A percentile compares a stretch with the other conserved stretches of the same genome.
Conservation (phyloP, 139 green algal species). For the Picochlorum sp. region DNA sequence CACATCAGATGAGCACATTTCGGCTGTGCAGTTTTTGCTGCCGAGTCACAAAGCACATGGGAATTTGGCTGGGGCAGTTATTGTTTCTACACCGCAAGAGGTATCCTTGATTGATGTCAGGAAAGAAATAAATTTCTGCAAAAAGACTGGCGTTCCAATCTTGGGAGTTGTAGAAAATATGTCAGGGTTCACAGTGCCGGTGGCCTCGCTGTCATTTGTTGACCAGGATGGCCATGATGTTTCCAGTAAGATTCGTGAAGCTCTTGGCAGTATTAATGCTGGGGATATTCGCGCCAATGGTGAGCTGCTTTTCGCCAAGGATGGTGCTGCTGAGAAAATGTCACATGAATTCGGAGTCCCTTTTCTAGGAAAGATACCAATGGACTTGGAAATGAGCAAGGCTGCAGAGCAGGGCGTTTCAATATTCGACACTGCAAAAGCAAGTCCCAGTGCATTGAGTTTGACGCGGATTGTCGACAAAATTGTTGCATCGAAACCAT, state of each 20-base stretch:
- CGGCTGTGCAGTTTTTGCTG: slow-evolving; percentile 75
- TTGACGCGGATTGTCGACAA: neutral
- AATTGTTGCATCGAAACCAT: too few species aligned
- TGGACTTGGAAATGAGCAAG: slow-evolving; percentile 63
- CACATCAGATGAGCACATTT: slow-evolving; percentile 97
- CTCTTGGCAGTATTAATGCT: slow-evolving; percentile 21
- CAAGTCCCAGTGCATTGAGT: neutral
- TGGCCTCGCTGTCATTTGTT: slow-evolving; percentile 48
- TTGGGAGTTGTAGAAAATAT: slow-evolving; percentile 99
- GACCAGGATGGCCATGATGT: slow-evolving; percentile 28
- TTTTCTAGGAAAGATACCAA: slow-evolving; percentile 79
- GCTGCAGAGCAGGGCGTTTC: slow-evolving; percentile 60
- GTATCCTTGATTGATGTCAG: slow-evolving; percentile 94
- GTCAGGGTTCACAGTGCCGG: slow-evolving; percentile 52
- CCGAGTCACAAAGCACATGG: slow-evolving; percentile 43
- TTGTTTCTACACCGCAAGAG: slow-evolving; percentile 83
- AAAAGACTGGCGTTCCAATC: slow-evolving; percentile 75
- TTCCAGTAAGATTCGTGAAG: slow-evolving; percentile 29
- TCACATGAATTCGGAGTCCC: slow-evolving; percentile 59
- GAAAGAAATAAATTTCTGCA: slow-evolving; percentile 97
- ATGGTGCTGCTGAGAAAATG: slow-evolving; percentile 67
- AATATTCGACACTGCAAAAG: slow-evolving; percentile 29
- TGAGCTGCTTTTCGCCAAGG: slow-evolving; percentile 9
- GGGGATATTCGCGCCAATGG: slow-evolving; percentile 31
- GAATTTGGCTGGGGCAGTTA: slow-evolving; percentile 53